phyloP scores from a whole-genome alignment of 2,329 filamentous ascomycete genomes.

The Fusarium humuli region DNA sequence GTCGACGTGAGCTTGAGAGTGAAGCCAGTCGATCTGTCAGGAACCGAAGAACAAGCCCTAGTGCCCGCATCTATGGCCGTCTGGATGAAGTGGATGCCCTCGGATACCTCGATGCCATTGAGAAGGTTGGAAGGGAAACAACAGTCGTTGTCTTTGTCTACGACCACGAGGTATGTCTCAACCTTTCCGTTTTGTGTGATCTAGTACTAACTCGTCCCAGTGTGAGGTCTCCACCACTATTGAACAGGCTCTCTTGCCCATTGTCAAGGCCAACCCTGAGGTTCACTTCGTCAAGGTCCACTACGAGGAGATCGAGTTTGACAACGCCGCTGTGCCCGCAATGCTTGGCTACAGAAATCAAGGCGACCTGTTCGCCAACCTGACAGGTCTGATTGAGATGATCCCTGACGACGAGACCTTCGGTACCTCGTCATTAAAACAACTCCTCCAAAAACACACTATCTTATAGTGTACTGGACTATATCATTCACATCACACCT shows the following conservation, averaged over 20 bases:
- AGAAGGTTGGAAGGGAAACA: constrained; percentile 84
- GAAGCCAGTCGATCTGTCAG: constrained; percentile 66
- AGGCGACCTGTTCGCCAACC: constrained; percentile 89
- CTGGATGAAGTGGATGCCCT: constrained; percentile 87
- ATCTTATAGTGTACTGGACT: constrained; percentile 57
- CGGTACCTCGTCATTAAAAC: constrained; percentile 64
- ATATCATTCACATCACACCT: constrained; percentile 18
- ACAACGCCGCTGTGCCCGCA: constrained; percentile 86
- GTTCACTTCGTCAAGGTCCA: constrained; percentile 92
- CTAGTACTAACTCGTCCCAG: constrained; percentile 59
- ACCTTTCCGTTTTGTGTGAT: neutral
- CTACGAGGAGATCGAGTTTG: constrained; percentile 93
- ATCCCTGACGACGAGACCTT: constrained; percentile 77
- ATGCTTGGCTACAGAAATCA: constrained; percentile 87
- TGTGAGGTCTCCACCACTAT: constrained; percentile 83
- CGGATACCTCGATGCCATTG: constrained; percentile 95
- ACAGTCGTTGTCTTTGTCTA: constrained; percentile 94
- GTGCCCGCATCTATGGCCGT: constrained; percentile 79
- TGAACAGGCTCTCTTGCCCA: constrained; percentile 78
- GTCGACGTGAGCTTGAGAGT: constrained; percentile 80
- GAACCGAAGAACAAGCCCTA: constrained; percentile 79
- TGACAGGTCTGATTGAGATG: constrained; percentile 88
- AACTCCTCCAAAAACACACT: constrained; percentile 64
- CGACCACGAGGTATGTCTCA: constrained; percentile 79
- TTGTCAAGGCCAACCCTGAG: constrained; percentile 77